These are phyloP conservation scores for Tetratostichococcus sp. DNA, from an alignment of 139 green algal genomes.

Conservation along the genomic window DNA sequence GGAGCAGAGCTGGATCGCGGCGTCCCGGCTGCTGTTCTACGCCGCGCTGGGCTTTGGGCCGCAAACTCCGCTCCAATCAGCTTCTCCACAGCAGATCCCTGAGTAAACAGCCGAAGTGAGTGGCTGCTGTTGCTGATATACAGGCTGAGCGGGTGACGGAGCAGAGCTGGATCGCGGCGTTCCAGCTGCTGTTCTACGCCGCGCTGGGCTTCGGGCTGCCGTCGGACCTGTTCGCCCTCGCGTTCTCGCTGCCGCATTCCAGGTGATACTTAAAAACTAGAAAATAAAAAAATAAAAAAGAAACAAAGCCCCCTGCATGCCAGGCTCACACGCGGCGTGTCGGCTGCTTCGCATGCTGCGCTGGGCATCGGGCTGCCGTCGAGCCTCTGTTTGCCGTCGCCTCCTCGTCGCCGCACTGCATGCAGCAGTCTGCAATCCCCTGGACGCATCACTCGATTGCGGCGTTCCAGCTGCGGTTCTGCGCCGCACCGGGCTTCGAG, in stretches of 20 bases:
- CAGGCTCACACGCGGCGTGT: neutral
- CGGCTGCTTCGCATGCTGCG: neutral
- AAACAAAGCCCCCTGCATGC: too few species aligned
- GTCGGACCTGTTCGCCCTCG: constrained; percentile 20
- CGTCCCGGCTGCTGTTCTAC: neutral
- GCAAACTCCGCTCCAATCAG: neutral
- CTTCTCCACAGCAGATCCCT: neutral
- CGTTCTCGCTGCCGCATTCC: constrained; percentile 60
- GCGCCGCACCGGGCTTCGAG: constrained; percentile 40
- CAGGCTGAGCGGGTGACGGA: constrained; percentile 27
- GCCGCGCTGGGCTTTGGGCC: neutral
- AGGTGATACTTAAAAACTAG: constrained; percentile 29
- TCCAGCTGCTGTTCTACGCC: constrained; percentile 20
- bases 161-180: neutral
- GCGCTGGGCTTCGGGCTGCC: constrained; percentile 48
- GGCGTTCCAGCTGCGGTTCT: constrained; percentile 12
- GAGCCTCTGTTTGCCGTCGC: too few species aligned
- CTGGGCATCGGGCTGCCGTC: neutral
- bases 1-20: neutral
- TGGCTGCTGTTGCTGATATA: too few species aligned
- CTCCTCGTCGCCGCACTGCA: too few species aligned
- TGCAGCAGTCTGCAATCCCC: neutral
- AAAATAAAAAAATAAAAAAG: too few species aligned
- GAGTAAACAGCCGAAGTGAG: too few species aligned
- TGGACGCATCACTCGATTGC: neutral